Conservation (phyloP, 2,329 filamentous ascomycete genomes). For the Mariannaea elegans region DNA sequence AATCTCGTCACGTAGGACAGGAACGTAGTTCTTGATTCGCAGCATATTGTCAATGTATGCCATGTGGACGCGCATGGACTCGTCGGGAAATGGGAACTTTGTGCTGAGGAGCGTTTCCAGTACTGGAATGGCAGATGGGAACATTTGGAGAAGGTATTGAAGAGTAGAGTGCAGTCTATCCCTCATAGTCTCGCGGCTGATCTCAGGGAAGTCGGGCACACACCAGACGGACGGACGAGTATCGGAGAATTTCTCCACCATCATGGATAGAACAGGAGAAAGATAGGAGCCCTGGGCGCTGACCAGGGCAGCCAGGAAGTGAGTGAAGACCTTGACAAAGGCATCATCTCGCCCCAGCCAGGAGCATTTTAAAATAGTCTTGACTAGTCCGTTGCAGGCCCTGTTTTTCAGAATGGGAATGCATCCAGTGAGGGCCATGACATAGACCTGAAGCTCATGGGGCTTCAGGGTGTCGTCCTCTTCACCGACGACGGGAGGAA, state of each 20-base stretch:
- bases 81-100: conserved; percentile 80
- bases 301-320: conserved; percentile 76
- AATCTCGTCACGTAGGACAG: conserved; percentile 81
- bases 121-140: conserved; percentile 79
- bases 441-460: conserved; percentile 67
- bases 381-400: conserved; percentile 67
- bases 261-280: conserved; percentile 76
- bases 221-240: conserved; percentile 56
- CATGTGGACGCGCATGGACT: conserved; percentile 81
- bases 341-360: conserved; percentile 72
- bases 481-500: conserved; percentile 50
- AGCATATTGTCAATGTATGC: conserved; percentile 90
- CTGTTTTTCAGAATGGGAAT: conserved; percentile 67
- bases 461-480: conserved; percentile 60
- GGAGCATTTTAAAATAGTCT: conserved; percentile 65
- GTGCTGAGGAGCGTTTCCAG: conserved; percentile 72
- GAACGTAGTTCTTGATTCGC: conserved; percentile 78
- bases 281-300: conserved; percentile 86
- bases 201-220: conserved; percentile 63
- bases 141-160: conserved; percentile 78
- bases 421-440: conserved; percentile 70
- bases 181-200: conserved; percentile 73
- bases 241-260: conserved; percentile 79
- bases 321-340: conserved; percentile 73
- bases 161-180: conserved; percentile 79